Base-by-base conservation (phyloP, 306 rosid genomes). In the Medicago arabica region DNA sequence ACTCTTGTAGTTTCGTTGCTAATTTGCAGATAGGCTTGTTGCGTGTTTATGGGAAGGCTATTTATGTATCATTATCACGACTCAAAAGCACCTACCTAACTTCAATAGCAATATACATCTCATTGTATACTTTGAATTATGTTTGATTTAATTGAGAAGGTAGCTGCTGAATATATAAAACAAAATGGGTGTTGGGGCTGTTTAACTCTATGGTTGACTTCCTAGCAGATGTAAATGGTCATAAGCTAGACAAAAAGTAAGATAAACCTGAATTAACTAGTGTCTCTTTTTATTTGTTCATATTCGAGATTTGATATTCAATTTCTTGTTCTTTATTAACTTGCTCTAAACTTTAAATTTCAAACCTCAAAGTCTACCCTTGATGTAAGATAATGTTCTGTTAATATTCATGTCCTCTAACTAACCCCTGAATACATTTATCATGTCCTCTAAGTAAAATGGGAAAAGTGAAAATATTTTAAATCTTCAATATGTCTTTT, bases 351-450 rank as follows among this genome's bases (percentile, higher is more conserved):
- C 75, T 50, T 41, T 19, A 12, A 41, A 66, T 40, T 11, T 66
- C n/a, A 66, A 18, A 11, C 36, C 47, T 50, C 2, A 6, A 51
- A 43, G 8, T 57, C 34, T 40, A 64, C 4, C 41, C 41, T 44
- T 46, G 17, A 31, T 67, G 17, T 14, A 44, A 77, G 75, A 58
- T 68, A n/a, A 28, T 46, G 39, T 28, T 77, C 10, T 15, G 25
- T 57, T 58, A 2, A 46, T 57, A 65, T 17, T 17, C 51, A 10
- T 65, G 51, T 10, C 5, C 36, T 41, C 36, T 41, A 19, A 66
- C 54, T 19, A 18, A 66, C 17, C 53, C 51, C 53, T 66, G 9
- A 63, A 12, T 41, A 41, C 36, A 17, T 40, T 41, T 67, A 44
- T 43, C 31, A 67, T 19, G 12, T 8, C n/a, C n/a, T n/a, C n/a